Evolutionary conservation across 306 rosid genomes (phyloP), one percentile per base, ranked within the genome.

Genomic region (Cicer yamashitae): DNA sequence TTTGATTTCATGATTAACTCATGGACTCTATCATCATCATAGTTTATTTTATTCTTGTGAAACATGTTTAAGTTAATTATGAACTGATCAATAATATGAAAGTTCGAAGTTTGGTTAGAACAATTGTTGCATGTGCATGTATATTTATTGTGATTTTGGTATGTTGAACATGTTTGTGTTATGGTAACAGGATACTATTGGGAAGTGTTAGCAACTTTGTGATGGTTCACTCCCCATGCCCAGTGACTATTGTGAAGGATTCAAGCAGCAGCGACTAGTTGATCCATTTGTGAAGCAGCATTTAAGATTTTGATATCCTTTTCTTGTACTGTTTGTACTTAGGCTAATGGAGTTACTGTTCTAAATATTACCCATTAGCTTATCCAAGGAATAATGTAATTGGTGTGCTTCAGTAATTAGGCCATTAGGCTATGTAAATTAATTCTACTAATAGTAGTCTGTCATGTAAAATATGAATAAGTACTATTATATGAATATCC

Each of bases 201-300:
- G 98, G 97, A 79, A 91, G 97, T 82, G 96, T 94, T 50, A 94
- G 98, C 94, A 88, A 87, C 88, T 86, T 84, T 71, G 85, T 90
- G 81, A 63, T 90, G 34, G 51, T 81, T 1, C 82, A 91, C 62
- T 90, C 97, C 53, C 37, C 96, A 57, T 90, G 93, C 82, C 94
- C 97, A 6, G 98, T 94, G 45, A 90, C 90, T 18, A 81, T 94
- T 10, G 90, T 94, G 41, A 94, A 89, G 88, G 93, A 94, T 38
- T 50, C 82, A 5, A 84, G 75, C 81, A 14, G 14, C 78, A 18
- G 10, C 64, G 57, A 45, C 41, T 73, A 84, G 74, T 30, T 77
- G 66, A 60, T 71, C 25, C 17, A 6, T 41, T 7, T 47, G 43
- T 48, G 52, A 12, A 46, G 43, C 38, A 45, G 4, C 34, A 25